Base-by-base conservation (phyloP, 2,329 filamentous ascomycete genomes). In the Gnomoniopsis smithogilvyi region DNA sequence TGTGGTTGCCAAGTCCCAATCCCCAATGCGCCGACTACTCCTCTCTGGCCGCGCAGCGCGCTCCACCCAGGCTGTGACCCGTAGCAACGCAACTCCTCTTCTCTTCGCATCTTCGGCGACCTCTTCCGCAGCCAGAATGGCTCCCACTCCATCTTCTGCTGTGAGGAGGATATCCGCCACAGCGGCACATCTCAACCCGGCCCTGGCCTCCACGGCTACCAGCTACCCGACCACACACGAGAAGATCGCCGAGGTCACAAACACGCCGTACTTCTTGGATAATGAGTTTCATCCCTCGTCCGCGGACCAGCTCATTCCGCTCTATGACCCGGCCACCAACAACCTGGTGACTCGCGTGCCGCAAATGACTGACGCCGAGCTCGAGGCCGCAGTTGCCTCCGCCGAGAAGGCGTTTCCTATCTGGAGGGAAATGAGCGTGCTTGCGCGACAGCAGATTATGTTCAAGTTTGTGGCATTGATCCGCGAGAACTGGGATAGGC, bases 281-380 rank as follows among this genome's bases (percentile, higher is more conserved):
- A 95, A 95, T 77, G 77, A 89, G 72, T 92, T 94, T 70, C 77
- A 87, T 56, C 75, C 81, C 52, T 93, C 90, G 19, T 75, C 81
- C 68, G 80, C 90, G 30, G 81, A 85, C 61, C 79, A 88, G 76
- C 92, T 87, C 80, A 92, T 94, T 72, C 89, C 92, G 68, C 78
- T 95, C 64, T 79, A 90, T 74, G 91, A 95, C 74, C 91, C 91
- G 21, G 90, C 91, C 51, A 94, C 91, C 67, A 94, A 93, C 79
- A 90, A 92, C 75, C 82, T 94, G 65, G 87, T 95, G 63, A 94
- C 91, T 15, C 85, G 90, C 53, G 90, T 94, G 30, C 91, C 91
- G 19, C 89, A 94, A 77, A 90, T 87, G 75, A 94, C 90, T 15
- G 84, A 90, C 70, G 86, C 78, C 59, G 91, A 95, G 79, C 83